Conservation (phyloP, 78 protist species). For the Dictyostelium brefeldianum region DNA sequence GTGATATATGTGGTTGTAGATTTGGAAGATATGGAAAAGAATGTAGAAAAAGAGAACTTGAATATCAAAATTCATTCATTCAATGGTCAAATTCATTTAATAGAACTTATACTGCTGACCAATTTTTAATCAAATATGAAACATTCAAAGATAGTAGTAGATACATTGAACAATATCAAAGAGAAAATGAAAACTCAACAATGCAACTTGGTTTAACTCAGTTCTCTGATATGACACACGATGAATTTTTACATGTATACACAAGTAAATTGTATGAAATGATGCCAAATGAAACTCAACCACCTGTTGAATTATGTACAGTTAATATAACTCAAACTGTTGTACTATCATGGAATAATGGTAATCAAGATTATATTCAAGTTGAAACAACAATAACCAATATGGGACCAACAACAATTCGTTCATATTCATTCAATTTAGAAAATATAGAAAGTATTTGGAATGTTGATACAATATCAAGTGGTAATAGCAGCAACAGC, state of each 20-base stretch:
- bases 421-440: background rate
- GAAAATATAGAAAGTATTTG: background rate
- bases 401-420: background rate
- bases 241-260: background rate
- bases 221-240: background rate
- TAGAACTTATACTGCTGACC: background rate
- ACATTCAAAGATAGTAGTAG: background rate
- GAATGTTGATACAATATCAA: background rate
- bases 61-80: background rate
- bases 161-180: background rate
- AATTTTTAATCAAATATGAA: background rate
- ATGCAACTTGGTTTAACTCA: constrained; percentile 1
- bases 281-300: background rate
- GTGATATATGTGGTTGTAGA: background rate
- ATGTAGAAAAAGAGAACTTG: background rate
- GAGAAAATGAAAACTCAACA: background rate
- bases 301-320: background rate
- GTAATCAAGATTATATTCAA: background rate
- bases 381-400: constrained; percentile 8
- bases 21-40: background rate
- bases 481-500: background rate
- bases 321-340: background rate
- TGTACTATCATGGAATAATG: background rate
- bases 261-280: background rate
- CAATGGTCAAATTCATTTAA: background rate